Conservation (phyloP, 139 green algal species). For the Chlorella vulgaris region DNA sequence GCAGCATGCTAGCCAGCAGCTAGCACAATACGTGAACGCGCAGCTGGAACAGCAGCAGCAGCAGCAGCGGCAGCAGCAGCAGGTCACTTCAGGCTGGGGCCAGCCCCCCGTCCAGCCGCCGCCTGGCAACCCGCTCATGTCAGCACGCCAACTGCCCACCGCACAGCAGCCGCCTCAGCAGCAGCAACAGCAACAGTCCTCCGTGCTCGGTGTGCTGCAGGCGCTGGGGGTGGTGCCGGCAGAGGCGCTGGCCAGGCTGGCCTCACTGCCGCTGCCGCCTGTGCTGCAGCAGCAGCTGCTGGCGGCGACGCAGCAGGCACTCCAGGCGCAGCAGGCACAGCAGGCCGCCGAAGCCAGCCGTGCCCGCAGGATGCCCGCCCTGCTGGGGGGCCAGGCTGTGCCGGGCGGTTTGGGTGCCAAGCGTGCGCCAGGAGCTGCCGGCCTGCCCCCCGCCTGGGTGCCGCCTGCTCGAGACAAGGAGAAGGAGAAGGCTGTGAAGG, state of each 20-base stretch:
- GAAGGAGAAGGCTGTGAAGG: not conserved
- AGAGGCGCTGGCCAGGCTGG: not conserved
- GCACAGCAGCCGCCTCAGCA: constrained; percentile 3
- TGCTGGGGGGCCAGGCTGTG: not conserved
- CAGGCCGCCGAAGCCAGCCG: not conserved
- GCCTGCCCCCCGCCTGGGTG: not conserved
- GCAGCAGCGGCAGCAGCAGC: not conserved
- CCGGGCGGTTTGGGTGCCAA: not conserved
- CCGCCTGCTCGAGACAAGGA: not conserved
- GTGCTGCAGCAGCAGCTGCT: not conserved
- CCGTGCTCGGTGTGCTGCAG: not conserved
- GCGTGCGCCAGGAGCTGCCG: not conserved
- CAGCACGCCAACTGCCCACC: not conserved
- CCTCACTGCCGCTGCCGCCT: not conserved
- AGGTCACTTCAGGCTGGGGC: not conserved
- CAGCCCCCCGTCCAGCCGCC: not conserved
- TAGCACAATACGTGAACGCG: not conserved
- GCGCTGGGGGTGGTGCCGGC: not conserved
- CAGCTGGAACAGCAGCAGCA: not conserved
- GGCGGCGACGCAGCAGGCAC: not conserved
- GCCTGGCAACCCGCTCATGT: not conserved
- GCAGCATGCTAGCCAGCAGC: not conserved
- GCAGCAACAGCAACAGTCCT: not conserved
- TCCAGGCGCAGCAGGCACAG: not conserved
- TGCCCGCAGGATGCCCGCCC: not conserved